A percentile compares a stretch with the other conserved stretches of the same genome.
Evolutionary conservation across 2,329 filamentous ascomycete genomes (phyloP).

Genomic region (Cladophialophora yegresii): DNA sequence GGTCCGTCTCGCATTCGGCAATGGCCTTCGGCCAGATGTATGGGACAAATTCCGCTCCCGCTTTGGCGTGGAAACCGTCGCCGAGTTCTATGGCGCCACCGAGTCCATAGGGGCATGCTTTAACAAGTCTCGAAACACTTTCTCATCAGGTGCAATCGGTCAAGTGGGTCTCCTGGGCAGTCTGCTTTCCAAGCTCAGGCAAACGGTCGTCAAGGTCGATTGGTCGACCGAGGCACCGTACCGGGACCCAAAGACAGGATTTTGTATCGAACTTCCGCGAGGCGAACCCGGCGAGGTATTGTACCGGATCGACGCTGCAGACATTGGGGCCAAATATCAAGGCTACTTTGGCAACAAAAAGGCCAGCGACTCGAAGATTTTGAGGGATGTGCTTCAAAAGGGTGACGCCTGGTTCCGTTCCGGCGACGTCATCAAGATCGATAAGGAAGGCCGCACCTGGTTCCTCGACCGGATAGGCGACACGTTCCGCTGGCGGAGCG

Average conservation of each 20-base stretch:
- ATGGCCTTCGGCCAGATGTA: conserved; percentile 80
- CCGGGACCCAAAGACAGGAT: conserved; percentile 68
- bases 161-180: conserved; percentile 66
- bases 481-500: conserved; percentile 73
- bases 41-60: conserved; percentile 82
- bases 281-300: conserved; percentile 75
- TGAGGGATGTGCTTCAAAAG: conserved; percentile 64
- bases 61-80: conserved; percentile 71
- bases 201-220: conserved; percentile 69
- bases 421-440: conserved; percentile 65
- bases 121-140: conserved; percentile 73
- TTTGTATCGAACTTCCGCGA: conserved; percentile 61
- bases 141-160: conserved; percentile 75
- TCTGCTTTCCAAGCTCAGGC: conserved; percentile 53
- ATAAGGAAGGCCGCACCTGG: conserved; percentile 66
- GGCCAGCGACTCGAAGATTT: conserved; percentile 67
- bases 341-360: conserved; percentile 70
- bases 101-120: conserved; percentile 70
- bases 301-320: conserved; percentile 53
- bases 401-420: conserved; percentile 70
- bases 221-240: conserved; percentile 67
- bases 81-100: conserved; percentile 79
- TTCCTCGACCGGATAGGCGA: conserved; percentile 72
- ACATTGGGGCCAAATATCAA: conserved; percentile 60
- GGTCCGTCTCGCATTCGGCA: conserved; percentile 77